Conservation (phyloP, 495 filamentous ascomycete genomes). For the Penicillium paxilli region DNA sequence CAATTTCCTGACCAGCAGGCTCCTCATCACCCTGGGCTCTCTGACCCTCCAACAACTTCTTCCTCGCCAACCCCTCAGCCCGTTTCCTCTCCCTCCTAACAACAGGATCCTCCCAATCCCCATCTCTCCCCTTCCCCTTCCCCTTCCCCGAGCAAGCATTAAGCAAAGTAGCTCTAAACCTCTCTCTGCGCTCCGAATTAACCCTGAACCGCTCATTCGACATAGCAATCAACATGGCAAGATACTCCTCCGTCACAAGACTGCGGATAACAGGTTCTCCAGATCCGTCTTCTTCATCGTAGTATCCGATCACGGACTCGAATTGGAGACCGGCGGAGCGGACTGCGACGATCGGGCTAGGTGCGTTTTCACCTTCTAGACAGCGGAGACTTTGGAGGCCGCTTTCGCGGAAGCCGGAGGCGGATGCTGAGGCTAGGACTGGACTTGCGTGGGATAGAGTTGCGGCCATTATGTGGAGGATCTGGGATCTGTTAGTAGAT, state of each 20-base stretch:
- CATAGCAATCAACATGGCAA: conserved; percentile 63
- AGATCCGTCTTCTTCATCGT: conserved; percentile 29
- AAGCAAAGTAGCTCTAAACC: conserved; percentile 48
- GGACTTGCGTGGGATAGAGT: conserved; percentile 69
- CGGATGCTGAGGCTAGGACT: conserved; percentile 70
- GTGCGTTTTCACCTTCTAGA: conserved; percentile 34
- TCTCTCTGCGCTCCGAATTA: conserved; percentile 67
- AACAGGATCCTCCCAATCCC: conserved; percentile 53
- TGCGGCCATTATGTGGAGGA: conserved; percentile 80
- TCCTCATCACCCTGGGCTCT: background rate
- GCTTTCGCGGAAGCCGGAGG: conserved; percentile 86
- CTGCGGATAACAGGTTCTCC: conserved; percentile 35
- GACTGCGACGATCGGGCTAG: conserved; percentile 75
- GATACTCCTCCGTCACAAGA: conserved; percentile 56
- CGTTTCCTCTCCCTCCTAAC: conserved; percentile 59
- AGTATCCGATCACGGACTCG: conserved; percentile 73
- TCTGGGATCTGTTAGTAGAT: conserved; percentile 48
- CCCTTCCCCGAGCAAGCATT: conserved; percentile 15
- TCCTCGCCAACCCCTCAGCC: conserved; percentile 57
- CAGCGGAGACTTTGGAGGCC: conserved; percentile 56
- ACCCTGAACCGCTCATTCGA: conserved; percentile 75
- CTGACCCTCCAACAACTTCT: conserved; percentile 30
- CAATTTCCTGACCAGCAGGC: conserved; percentile 1
- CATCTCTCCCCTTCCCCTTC: conserved; percentile 20
- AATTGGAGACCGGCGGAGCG: conserved; percentile 77